These are phyloP conservation scores for Boletus bicolor DNA, from an alignment of 768 basidiomycete species.

Conservation along the genomic window DNA sequence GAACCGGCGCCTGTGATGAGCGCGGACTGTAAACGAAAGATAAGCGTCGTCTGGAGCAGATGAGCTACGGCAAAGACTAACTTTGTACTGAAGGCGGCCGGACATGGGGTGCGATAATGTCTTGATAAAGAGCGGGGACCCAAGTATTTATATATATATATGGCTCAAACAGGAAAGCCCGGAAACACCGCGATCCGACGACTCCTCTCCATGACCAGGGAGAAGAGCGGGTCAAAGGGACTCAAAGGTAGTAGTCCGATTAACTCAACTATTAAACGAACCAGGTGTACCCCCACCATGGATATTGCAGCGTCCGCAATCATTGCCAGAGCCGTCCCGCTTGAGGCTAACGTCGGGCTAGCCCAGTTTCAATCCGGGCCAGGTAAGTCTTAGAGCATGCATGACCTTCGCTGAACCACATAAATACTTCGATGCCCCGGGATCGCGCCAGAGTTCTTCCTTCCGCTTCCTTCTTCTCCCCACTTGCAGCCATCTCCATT, in stretches of 20 bases:
- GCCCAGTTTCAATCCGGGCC: slow-evolving; percentile 21
- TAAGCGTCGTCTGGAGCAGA: slow-evolving; percentile 10
- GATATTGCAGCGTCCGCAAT: background rate
- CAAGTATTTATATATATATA: background rate
- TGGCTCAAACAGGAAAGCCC: background rate
- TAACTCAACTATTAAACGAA: background rate
- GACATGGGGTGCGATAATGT: slow-evolving; percentile 40
- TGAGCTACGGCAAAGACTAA: slow-evolving; percentile 20
- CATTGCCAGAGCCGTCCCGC: background rate
- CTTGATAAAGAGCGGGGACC: background rate
- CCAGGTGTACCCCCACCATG: background rate
- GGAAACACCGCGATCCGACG: background rate
- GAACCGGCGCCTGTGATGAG: slow-evolving; percentile 87
- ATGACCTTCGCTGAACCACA: slow-evolving; percentile 5
- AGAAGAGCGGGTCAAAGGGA: too few relatives aligned
- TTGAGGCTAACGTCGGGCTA: background rate
- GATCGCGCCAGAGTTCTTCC: background rate
- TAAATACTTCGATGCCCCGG: slow-evolving; percentile 19
- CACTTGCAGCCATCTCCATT: slow-evolving; percentile 5
- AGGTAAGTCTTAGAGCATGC: slow-evolving; percentile 16
- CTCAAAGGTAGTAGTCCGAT: background rate
- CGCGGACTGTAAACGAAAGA: slow-evolving; percentile 48
- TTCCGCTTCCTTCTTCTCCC: background rate
- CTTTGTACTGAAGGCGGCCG: slow-evolving; percentile 68
- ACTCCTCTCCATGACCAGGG: too few relatives aligned